A percentile compares a stretch with the other conserved stretches of the same genome.
These are phyloP conservation scores for Buxus sempervirens DNA, from an alignment of 164 flowering plant species.

Conservation along the genomic window DNA sequence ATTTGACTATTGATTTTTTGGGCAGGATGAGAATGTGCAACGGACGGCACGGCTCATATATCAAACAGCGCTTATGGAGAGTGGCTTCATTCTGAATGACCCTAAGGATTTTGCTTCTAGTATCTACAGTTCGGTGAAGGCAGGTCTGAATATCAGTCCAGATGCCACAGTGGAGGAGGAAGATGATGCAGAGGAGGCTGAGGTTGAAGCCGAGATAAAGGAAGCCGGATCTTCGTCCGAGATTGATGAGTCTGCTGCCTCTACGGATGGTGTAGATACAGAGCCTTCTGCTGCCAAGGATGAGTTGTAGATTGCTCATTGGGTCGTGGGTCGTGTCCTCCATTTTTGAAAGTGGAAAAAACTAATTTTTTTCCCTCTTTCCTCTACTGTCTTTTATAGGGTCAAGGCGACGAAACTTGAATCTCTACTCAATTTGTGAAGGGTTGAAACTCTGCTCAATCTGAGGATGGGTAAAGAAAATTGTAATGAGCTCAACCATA, in stretches of 20 bases:
- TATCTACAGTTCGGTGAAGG: conserved; percentile 74
- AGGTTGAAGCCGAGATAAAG: conserved; percentile 25
- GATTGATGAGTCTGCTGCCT: conserved; percentile 18
- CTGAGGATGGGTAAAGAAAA: no score
- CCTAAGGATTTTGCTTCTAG: conserved; percentile 88
- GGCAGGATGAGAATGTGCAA: conserved; percentile 72
- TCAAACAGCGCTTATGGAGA: conserved; percentile 93
- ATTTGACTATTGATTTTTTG: neutral
- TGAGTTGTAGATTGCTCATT: conserved; percentile 50
- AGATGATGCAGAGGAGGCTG: conserved; percentile 53
- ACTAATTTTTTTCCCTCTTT: no score
- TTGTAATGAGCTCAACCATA: no score
- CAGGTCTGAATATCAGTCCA: conserved; percentile 66
- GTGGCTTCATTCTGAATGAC: conserved; percentile 70
- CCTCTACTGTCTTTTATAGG: neutral
- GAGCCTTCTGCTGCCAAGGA: conserved; percentile 42
- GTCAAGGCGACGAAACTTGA: neutral
- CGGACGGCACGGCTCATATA: conserved; percentile 80
- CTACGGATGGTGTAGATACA: conserved; percentile 16
- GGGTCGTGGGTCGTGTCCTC: neutral
- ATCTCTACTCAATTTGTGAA: conserved; percentile 9
- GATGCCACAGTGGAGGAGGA: conserved; percentile 79
- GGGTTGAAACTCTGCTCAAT: no score
- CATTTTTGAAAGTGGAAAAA: no score
- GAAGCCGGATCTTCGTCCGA: conserved; percentile 23